These are phyloP conservation scores for Thelonectria discophora DNA, from an alignment of 2,329 filamentous ascomycete genomes.

Conservation along the genomic window DNA sequence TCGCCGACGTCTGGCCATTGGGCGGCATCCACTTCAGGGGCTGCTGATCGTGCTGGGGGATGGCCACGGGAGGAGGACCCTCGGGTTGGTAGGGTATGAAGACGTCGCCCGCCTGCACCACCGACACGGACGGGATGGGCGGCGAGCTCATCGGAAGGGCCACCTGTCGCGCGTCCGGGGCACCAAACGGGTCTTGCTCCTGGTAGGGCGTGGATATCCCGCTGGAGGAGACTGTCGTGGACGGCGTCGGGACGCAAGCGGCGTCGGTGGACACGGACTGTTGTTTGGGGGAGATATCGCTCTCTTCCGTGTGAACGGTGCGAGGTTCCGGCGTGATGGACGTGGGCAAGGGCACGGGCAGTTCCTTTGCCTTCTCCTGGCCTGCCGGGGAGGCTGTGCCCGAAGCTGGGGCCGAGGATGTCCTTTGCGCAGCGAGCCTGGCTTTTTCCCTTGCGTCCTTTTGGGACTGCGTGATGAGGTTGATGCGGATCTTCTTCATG, in stretches of 20 bases:
- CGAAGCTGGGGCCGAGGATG: slow-evolving; percentile 17
- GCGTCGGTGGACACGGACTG: slow-evolving; percentile 11
- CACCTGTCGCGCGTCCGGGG: slow-evolving; percentile 36
- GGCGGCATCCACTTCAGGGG: slow-evolving; percentile 62
- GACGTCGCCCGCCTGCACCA: slow-evolving; percentile 47
- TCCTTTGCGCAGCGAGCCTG: slow-evolving; percentile 37
- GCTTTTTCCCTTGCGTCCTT: slow-evolving; percentile 60
- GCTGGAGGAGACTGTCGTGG: slow-evolving; percentile 39
- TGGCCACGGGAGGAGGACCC: slow-evolving; percentile 54
- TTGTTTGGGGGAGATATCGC: slow-evolving; percentile 31
- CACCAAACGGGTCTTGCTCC: slow-evolving; percentile 34
- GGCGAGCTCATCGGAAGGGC: slow-evolving; percentile 45
- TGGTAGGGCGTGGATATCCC: slow-evolving; percentile 39
- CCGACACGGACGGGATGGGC: slow-evolving; percentile 38
- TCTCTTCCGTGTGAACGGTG: background rate
- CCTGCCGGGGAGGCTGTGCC: slow-evolving; percentile 7
- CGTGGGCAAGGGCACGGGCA: slow-evolving; percentile 4
- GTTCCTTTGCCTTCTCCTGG: slow-evolving; percentile 6
- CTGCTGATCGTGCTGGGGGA: slow-evolving; percentile 50
- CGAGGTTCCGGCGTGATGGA: slow-evolving; percentile 5
- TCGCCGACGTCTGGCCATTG: slow-evolving; percentile 50
- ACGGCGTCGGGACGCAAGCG: slow-evolving; percentile 32
- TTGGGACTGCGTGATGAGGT: slow-evolving; percentile 66
- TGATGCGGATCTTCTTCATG: slow-evolving; percentile 72
- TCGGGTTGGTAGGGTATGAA: slow-evolving; percentile 66